phyloP scores from a whole-genome alignment of 75 land plant species.

The Adiantum capillusveneris region DNA sequence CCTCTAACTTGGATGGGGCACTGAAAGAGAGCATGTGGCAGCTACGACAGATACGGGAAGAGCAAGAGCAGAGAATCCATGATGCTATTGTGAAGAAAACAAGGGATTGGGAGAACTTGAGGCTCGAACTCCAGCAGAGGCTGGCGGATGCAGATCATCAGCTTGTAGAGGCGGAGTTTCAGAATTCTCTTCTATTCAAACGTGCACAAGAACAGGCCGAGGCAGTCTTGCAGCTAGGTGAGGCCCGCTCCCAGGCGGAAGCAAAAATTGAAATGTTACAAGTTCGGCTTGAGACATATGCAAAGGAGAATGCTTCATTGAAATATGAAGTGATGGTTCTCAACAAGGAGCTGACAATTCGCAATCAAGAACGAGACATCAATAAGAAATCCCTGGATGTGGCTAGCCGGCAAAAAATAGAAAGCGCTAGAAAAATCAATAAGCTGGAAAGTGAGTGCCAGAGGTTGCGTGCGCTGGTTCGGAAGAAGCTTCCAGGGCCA shows the following conservation, averaged over 20 bases:
- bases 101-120: constrained; percentile 23
- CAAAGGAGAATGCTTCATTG: constrained; percentile 23
- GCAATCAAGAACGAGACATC: constrained; percentile 24
- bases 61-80: constrained; percentile 25
- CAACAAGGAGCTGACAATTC: constrained; percentile 18
- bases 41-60: constrained; percentile 22
- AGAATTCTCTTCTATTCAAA: constrained; percentile 8
- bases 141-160: constrained; percentile 13
- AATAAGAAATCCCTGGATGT: constrained; percentile 16
- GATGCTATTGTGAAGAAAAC: constrained; percentile 23
- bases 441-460: constrained; percentile 29
- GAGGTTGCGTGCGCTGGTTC: constrained; percentile 22
- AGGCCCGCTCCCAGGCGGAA: constrained; percentile 12
- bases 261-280: constrained; percentile 7
- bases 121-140: constrained; percentile 18
- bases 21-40: constrained; percentile 31
- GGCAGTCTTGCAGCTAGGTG: constrained; percentile 3
- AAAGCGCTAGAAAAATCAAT: constrained; percentile 19
- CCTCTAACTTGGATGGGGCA: constrained; percentile 28
- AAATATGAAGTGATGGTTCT: constrained; percentile 21
- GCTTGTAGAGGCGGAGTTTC: constrained; percentile 10
- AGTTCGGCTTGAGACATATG: constrained; percentile 19
- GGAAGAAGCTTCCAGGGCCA: constrained; percentile 31
- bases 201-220: constrained; percentile 9
- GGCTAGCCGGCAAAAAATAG: constrained; percentile 17